These are phyloP conservation scores for Trametes hirsuta DNA, from an alignment of 1,284 basidiomycete species.

Conservation along the genomic window DNA sequence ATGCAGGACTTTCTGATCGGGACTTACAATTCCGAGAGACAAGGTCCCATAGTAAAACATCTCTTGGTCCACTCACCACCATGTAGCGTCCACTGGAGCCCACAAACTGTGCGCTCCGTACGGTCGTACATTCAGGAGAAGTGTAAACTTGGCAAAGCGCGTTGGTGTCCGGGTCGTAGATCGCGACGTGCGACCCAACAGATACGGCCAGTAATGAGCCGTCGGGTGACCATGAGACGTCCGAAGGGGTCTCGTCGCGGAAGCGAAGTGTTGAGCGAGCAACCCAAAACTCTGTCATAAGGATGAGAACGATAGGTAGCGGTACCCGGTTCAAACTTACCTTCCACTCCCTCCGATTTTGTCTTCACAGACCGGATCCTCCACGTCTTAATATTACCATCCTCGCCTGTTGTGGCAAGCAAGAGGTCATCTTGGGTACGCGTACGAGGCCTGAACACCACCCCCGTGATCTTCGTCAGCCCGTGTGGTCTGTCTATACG, in stretches of 20 bases:
- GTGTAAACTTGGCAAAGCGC: constrained; percentile 68
- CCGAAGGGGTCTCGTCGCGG: constrained; percentile 67
- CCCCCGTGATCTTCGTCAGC: constrained; percentile 59
- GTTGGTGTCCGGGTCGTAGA: constrained; percentile 80
- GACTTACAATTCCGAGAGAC: constrained; percentile 51
- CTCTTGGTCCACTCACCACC: constrained; percentile 52
- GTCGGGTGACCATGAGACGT: constrained; percentile 83
- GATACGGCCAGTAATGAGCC: constrained; percentile 84
- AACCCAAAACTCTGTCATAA: constrained; percentile 72
- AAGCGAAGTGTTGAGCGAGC: constrained; percentile 72
- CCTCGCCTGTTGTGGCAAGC: constrained; percentile 69
- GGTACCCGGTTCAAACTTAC: constrained; percentile 38
- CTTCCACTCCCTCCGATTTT: constrained; percentile 48
- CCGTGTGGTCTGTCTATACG: constrained; percentile 92
- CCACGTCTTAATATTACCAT: constrained; percentile 78
- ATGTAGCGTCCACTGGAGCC: constrained; percentile 67
- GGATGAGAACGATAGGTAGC: neutral
- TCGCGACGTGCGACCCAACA: constrained; percentile 68
- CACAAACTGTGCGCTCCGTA: constrained; percentile 62
- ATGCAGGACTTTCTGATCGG: neutral
- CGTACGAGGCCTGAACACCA: constrained; percentile 66
- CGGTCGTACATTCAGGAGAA: constrained; percentile 52
- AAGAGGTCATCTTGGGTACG: constrained; percentile 38
- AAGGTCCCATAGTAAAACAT: constrained; percentile 83
- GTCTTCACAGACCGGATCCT: constrained; percentile 51